Conservation (phyloP, 306 rosid species). For the Vachellia collinsii region DNA sequence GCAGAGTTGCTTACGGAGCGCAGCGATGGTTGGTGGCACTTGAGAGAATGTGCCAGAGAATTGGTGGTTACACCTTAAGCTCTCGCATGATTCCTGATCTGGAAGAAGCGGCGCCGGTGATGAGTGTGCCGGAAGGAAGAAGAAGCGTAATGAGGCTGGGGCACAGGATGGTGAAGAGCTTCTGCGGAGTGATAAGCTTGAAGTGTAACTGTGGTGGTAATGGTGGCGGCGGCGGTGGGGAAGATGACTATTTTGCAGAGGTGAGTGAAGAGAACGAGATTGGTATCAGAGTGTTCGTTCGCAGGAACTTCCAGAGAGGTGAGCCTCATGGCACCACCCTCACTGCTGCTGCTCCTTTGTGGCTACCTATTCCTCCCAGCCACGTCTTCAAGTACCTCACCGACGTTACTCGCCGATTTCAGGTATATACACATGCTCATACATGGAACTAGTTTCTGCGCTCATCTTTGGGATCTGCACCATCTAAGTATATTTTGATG, state of each 20-base stretch:
- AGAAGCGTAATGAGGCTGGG: slow-evolving; percentile 53
- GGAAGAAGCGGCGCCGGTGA: slow-evolving; percentile 39
- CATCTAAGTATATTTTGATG: background rate
- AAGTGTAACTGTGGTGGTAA: slow-evolving; percentile 1
- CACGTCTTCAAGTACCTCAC: slow-evolving; percentile 52
- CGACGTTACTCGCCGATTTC: slow-evolving; percentile 42
- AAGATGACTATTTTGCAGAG: no score
- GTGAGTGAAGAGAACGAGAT: slow-evolving; percentile 28
- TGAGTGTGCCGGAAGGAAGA: slow-evolving; percentile 48
- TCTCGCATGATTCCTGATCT: slow-evolving; percentile 14
- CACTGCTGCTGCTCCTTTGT: slow-evolving; percentile 56
- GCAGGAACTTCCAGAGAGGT: slow-evolving; percentile 40
- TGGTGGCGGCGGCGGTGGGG: background rate
- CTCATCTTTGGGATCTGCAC: no score
- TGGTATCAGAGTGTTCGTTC: slow-evolving; percentile 53
- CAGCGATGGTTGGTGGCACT: slow-evolving; percentile 68
- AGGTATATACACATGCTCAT: background rate
- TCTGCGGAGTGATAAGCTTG: slow-evolving; percentile 61
- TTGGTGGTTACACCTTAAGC: background rate
- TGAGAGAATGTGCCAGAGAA: slow-evolving; percentile 67
- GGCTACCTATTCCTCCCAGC: slow-evolving; percentile 60
- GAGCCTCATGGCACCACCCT: slow-evolving; percentile 58
- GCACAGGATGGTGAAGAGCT: slow-evolving; percentile 64
- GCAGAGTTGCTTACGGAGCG: slow-evolving; percentile 63
- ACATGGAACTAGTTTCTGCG: no score